phyloP scores from a whole-genome alignment of 208 protist genomes.

The Sergeia podlipaevii region DNA sequence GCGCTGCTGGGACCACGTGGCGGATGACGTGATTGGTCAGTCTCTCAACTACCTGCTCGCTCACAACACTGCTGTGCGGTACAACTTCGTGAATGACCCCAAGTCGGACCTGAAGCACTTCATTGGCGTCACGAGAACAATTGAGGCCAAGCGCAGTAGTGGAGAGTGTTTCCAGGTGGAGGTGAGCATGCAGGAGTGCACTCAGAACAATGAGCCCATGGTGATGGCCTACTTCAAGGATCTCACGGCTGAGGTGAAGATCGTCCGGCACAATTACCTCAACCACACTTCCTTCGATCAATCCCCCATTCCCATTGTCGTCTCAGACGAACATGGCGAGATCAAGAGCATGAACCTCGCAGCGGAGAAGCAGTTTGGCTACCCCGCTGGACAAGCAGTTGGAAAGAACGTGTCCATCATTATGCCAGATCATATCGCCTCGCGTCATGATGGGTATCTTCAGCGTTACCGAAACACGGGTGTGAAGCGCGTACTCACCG shows the following conservation, averaged over 20 bases:
- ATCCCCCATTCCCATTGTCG: conserved; percentile 10
- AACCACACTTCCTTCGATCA: conserved; percentile 5
- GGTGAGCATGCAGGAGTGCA: conserved; percentile 2
- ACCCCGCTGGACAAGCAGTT: conserved; percentile 14
- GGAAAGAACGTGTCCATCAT: conserved; percentile 15
- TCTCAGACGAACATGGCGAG: conserved; percentile 7
- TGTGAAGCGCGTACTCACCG: background rate
- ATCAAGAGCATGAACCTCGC: conserved; percentile 17
- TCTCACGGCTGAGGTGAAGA: conserved; percentile 4
- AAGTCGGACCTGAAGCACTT: conserved; percentile 6
- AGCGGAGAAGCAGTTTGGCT: conserved; percentile 19
- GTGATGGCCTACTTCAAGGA: conserved; percentile 17
- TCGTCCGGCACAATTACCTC: conserved; percentile 4
- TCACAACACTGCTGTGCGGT: background rate
- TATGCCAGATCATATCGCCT: conserved; percentile 7
- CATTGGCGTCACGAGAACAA: background rate
- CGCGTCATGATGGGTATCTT: conserved; percentile 5
- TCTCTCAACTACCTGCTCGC: background rate
- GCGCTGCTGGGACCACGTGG: conserved; percentile 16
- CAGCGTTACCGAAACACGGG: conserved; percentile 14
- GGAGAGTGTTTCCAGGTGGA: conserved; percentile 5
- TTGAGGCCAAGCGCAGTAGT: background rate
- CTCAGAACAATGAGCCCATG: background rate
- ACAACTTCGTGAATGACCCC: conserved; percentile 1
- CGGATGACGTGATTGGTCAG: conserved; percentile 12